Evolutionary conservation across 257 asterid species (phyloP).

Genomic region (Ajuga chamaepitys): DNA sequence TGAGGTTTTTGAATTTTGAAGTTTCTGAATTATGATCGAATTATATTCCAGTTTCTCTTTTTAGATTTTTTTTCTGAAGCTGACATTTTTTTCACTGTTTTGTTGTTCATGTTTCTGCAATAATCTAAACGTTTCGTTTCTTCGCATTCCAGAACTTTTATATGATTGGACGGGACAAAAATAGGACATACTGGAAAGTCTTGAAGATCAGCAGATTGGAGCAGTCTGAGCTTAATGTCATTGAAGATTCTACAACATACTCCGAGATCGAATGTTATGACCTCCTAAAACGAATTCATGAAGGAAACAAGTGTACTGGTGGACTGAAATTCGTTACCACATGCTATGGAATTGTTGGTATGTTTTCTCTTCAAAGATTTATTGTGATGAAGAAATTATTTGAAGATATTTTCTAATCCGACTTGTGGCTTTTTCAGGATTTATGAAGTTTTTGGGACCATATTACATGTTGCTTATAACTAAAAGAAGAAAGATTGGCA

Average conservation of each 20-base stretch:
- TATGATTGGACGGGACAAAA: conserved; percentile 78
- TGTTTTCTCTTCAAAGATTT: conserved; percentile 14
- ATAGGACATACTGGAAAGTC: conserved; percentile 65
- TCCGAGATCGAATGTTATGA: conserved; percentile 62
- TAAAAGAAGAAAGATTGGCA: conserved; percentile 73
- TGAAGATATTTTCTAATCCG: neutral
- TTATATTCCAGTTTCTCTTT: neutral
- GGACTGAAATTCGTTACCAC: conserved; percentile 75
- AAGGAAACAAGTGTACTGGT: conserved; percentile 78
- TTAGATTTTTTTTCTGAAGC: neutral
- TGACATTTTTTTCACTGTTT: neutral
- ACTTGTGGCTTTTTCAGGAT: conserved; percentile 43
- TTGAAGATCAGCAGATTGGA: conserved; percentile 77
- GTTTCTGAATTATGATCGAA: no score
- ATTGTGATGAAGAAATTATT: neutral
- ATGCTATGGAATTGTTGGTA: conserved; percentile 92
- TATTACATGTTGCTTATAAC: conserved; percentile 90
- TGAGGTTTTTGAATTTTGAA: no score
- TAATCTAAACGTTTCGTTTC: neutral
- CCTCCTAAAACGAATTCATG: conserved; percentile 64
- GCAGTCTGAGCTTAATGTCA: conserved; percentile 52
- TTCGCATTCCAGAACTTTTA: conserved; percentile 59
- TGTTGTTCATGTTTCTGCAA: neutral
- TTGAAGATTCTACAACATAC: conserved; percentile 69
- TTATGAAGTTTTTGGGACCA: conserved; percentile 86